These are phyloP conservation scores for Botrytis aclada DNA, from an alignment of 2,329 filamentous ascomycete genomes.

Conservation along the genomic window DNA sequence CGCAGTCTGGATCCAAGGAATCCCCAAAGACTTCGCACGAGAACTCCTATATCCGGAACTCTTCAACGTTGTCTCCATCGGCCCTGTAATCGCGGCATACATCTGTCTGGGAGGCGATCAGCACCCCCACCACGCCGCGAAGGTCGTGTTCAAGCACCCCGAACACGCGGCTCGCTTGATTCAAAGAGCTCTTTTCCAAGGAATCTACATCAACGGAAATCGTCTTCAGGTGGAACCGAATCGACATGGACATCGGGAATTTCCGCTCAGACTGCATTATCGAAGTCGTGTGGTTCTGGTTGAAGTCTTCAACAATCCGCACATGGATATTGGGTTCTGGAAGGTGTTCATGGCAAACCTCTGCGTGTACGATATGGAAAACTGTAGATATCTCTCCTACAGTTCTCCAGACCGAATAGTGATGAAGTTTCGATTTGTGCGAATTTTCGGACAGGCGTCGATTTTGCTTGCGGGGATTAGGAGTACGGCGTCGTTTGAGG, in stretches of 20 bases:
- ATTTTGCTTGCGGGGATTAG: neutral
- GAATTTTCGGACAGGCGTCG: neutral
- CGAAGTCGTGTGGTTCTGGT: neutral
- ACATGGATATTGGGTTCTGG: neutral
- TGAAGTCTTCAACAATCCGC: neutral
- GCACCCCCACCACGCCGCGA: neutral
- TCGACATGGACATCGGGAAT: neutral
- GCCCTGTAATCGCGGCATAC: neutral
- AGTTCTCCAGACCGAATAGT: neutral
- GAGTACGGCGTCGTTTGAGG: neutral
- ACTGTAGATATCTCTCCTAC: neutral
- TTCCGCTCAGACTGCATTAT: neutral
- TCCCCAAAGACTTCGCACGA: neutral
- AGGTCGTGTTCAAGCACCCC: neutral
- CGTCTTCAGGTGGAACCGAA: neutral
- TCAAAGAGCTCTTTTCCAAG: rapidly evolving
- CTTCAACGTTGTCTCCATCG: neutral
- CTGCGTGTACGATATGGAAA: neutral
- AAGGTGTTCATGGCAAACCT: neutral
- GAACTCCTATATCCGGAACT: neutral
- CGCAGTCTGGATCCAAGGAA: neutral
- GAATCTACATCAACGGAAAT: neutral
- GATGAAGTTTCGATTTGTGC: neutral
- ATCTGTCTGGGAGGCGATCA: neutral
- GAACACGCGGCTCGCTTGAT: neutral